Evolutionary conservation across 2,329 filamentous ascomycete species (phyloP).

Genomic region (Cryphonectria japonica): DNA sequence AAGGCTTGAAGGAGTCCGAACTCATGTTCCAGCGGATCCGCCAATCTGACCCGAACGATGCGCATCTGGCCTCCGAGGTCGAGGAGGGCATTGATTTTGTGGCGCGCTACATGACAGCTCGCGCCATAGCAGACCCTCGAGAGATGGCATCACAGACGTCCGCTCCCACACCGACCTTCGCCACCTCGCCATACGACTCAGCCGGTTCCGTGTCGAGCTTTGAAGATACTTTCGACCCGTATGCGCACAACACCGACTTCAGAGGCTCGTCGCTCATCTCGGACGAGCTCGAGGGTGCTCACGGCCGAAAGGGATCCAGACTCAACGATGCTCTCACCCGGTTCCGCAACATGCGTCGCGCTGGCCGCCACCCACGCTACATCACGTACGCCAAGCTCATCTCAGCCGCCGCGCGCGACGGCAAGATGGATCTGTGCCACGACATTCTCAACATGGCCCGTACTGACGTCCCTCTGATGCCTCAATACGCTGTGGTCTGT

Average conservation of each 20-base stretch:
- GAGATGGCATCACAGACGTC: constrained; percentile 52
- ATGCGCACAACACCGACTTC: constrained; percentile 88
- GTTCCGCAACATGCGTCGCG: constrained; percentile 90
- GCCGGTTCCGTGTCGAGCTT: constrained; percentile 63
- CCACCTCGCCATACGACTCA: constrained; percentile 56
- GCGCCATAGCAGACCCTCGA: constrained; percentile 59
- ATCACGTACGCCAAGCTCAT: constrained; percentile 98
- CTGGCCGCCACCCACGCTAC: constrained; percentile 89
- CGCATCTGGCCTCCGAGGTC: constrained; percentile 74
- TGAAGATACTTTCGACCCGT: constrained; percentile 88
- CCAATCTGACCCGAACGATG: constrained; percentile 56
- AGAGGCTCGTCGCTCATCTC: constrained; percentile 90
- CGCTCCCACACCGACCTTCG: constrained; percentile 51
- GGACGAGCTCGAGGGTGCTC: constrained; percentile 82
- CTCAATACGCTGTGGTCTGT: constrained; percentile 83
- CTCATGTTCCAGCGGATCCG: constrained; percentile 87
- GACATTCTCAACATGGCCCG: constrained; percentile 90
- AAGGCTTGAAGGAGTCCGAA: constrained; percentile 78
- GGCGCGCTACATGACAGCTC: constrained; percentile 60
- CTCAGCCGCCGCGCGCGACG: constrained; percentile 81
- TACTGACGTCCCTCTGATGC: constrained; percentile 81
- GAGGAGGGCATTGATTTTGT: constrained; percentile 82
- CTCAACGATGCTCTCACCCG: constrained; percentile 80
- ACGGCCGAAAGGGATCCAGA: constrained; percentile 71
- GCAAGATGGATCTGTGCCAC: constrained; percentile 79